These are phyloP conservation scores for Cocos nucifera DNA, from an alignment of 176 grass and related monocot genomes.

Conservation along the genomic window DNA sequence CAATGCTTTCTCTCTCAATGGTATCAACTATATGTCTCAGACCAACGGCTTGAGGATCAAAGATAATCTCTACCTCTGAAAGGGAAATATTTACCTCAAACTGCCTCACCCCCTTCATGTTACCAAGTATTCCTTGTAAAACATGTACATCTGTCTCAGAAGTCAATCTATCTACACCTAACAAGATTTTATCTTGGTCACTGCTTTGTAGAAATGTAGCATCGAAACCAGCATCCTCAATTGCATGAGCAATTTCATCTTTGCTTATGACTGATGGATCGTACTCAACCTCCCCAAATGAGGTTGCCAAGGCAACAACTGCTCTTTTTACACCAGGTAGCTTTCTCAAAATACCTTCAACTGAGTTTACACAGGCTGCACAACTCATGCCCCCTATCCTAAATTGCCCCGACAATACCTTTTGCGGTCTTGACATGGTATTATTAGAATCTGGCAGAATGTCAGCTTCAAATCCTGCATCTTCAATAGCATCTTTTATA, in stretches of 20 bases:
- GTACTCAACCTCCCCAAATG: conserved; percentile 75
- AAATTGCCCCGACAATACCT: conserved; percentile 73
- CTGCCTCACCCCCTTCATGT: conserved; percentile 44
- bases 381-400: conserved; percentile 93
- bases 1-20: conserved; percentile 62
- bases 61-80: conserved; percentile 65
- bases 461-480: conserved; percentile 85
- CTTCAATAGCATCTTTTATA: conserved; percentile 76
- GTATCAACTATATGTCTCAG: conserved; percentile 68
- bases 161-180: conserved; percentile 43
- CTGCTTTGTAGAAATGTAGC: conserved; percentile 81
- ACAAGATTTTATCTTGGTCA: conserved; percentile 70
- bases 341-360: conserved; percentile 75
- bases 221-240: conserved; percentile 98
- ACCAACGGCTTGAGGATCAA: conserved; percentile 73
- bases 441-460: conserved; percentile 60
- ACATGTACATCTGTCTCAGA: conserved; percentile 39
- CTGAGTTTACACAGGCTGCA: conserved; percentile 82
- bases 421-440: conserved; percentile 49
- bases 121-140: conserved; percentile 50
- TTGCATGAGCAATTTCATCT: conserved; percentile 72
- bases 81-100: conserved; percentile 42
- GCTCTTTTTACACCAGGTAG: conserved; percentile 78
- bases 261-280: conserved; percentile 23
- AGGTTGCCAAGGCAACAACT: conserved; percentile 74